Evolutionary conservation across 345 rosid genomes (phyloP), one percentile per base, ranked within the genome.

Genomic region (Euphorbia peplus): DNA sequence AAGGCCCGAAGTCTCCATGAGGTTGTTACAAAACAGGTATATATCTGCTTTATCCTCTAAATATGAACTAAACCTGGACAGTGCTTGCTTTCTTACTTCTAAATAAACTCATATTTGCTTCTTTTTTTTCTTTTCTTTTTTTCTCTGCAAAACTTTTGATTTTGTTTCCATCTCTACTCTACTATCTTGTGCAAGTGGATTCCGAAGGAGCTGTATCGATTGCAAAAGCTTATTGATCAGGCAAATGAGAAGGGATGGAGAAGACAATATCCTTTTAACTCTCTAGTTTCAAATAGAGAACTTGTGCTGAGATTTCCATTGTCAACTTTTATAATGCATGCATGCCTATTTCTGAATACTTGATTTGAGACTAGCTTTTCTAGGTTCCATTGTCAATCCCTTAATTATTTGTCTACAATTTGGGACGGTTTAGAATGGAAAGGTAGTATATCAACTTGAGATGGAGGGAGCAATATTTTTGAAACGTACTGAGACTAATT

Each of bases 181-280:
- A n/a, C 35, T 21, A 16, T 14, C 41, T n/a, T 25, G 14, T 19
- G 18, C 25, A 14, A 84, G 91, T 73, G 87, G 88, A 87, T 87
- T 60, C 71, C 9, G 14, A 72, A 60, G 52, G 86, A 84, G 80
- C 56, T 84, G 75, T 70, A 5, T 51, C 55, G 30, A 19, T 71
- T 84, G 35, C 77, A 72, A 80, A 59, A 64, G 26, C 66, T 62
- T 21, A 76, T 83, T 66, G 65, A 80, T 39, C 78, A 70, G 47
- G 87, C 88, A 21, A 84, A 78, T 60, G 87, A 84, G 76, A 87
- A 84, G 75, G 91, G 91, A 64, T 80, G 88, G 84, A 81, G 87
- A 68, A 84, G 78, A 84, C 84, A 87, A 87, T 84, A 87, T 87
- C 91, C 91, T 84, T 52, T 81, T 63, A 19, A 35, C 28, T 26